These are phyloP conservation scores for Elsinoe necatrix DNA, from an alignment of 2,329 filamentous ascomycete genomes.

Conservation along the genomic window DNA sequence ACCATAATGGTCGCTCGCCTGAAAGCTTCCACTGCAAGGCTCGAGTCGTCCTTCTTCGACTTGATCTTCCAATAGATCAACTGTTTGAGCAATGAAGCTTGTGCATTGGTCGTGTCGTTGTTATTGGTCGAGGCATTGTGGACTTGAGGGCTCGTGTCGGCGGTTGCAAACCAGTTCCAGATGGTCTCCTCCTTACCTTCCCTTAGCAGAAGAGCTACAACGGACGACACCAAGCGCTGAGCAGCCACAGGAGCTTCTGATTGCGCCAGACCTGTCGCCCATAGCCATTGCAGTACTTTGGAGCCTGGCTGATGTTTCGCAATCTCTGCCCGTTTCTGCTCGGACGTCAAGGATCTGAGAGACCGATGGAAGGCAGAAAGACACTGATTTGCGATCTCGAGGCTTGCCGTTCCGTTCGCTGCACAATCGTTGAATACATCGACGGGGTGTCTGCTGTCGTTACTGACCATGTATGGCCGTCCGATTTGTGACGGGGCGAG, in stretches of 20 bases:
- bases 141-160: background rate
- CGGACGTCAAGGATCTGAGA: constrained; percentile 19
- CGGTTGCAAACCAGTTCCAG: constrained; percentile 25
- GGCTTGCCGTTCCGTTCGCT: constrained; percentile 30
- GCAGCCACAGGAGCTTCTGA: constrained; percentile 21
- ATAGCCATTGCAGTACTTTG: constrained; percentile 26
- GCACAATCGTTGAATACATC: constrained; percentile 35
- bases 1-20: background rate
- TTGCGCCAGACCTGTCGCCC: constrained; percentile 20
- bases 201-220: constrained; percentile 23
- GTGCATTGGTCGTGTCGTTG: background rate
- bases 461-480: constrained; percentile 21
- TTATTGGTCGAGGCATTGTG: background rate
- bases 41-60: background rate
- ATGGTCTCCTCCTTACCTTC: constrained; percentile 25
- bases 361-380: constrained; percentile 27
- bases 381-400: constrained; percentile 33
- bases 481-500: constrained; percentile 26
- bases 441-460: constrained; percentile 31
- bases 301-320: constrained; percentile 23
- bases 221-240: constrained; percentile 19
- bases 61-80: background rate
- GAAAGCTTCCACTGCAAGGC: background rate
- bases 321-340: constrained; percentile 16
- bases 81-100: background rate